These are phyloP conservation scores for Artemisia annua DNA, from an alignment of 129 eudicot genomes.

Conservation along the genomic window DNA sequence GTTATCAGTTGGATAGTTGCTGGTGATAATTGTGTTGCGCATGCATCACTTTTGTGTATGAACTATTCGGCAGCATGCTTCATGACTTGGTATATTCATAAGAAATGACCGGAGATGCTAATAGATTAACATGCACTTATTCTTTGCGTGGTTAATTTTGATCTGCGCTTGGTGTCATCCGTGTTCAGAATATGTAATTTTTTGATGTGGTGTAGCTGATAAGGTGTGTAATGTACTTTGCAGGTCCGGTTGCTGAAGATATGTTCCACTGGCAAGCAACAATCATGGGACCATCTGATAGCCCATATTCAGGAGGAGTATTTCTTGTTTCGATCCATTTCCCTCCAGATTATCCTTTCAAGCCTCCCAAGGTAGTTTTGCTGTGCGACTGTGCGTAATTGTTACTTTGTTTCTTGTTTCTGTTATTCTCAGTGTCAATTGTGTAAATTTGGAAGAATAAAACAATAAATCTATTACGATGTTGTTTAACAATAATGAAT, in stretches of 20 bases:
- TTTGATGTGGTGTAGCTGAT: constrained; percentile 12
- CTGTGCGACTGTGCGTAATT: not conserved
- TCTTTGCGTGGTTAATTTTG: not conserved
- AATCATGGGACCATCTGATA: constrained; percentile 83
- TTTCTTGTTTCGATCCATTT: constrained; percentile 74
- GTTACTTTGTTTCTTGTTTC: not conserved
- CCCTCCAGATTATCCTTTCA: constrained; percentile 88
- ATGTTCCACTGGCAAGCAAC: constrained; percentile 95
- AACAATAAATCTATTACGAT: too few relatives aligned
- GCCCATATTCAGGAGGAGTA: constrained; percentile 82
- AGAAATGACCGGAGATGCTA: not conserved
- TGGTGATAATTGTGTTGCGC: not conserved
- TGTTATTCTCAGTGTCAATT: not conserved
- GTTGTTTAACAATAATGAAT: too few relatives aligned
- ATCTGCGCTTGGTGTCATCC: too few relatives aligned
- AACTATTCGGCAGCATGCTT: not conserved
- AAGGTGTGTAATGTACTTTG: constrained; percentile 8
- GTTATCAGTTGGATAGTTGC: not conserved
- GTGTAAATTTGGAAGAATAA: not conserved
- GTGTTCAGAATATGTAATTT: not conserved
- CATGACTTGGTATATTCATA: not conserved
- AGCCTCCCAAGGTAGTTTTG: constrained; percentile 77
- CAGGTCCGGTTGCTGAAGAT: constrained; percentile 87
- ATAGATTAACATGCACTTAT: not conserved
- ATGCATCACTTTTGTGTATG: not conserved